These are phyloP conservation scores for Pestalotiopsis sp. DNA, from an alignment of 2,329 filamentous ascomycete species.

Conservation along the genomic window DNA sequence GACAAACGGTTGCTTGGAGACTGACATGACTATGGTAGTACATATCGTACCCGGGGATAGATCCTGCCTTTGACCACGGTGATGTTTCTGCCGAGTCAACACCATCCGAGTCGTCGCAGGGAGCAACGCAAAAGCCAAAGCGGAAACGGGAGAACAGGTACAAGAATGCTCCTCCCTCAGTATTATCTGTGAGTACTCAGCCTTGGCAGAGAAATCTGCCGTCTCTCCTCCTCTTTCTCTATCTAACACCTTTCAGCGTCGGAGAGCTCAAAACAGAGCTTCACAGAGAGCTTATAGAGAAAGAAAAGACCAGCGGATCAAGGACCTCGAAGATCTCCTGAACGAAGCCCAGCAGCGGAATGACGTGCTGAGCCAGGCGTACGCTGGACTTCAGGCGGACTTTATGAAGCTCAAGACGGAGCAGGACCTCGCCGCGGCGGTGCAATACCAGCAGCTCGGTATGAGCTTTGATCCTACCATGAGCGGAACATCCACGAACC, in stretches of 20 bases:
- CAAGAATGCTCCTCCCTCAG: slow-evolving; percentile 53
- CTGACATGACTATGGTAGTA: slow-evolving; percentile 32
- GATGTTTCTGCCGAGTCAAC: slow-evolving; percentile 25
- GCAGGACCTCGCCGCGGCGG: slow-evolving; percentile 25
- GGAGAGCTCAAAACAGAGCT: slow-evolving; percentile 62
- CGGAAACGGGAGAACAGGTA: slow-evolving; percentile 55
- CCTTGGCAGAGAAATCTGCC: neutral
- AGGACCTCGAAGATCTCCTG: slow-evolving; percentile 62
- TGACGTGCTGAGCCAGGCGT: slow-evolving; percentile 56
- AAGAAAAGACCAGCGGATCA: slow-evolving; percentile 66
- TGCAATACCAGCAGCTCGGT: slow-evolving; percentile 25
- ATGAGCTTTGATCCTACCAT: slow-evolving; percentile 26
- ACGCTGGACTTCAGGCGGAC: slow-evolving; percentile 50
- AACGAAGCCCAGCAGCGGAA: slow-evolving; percentile 56
- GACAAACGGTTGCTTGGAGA: neutral
- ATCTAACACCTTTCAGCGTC: slow-evolving; percentile 40
- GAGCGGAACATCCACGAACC: slow-evolving; percentile 11
- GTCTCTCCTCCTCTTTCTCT: too few relatives aligned
- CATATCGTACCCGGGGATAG: slow-evolving; percentile 28
- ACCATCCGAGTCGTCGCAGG: slow-evolving; percentile 24
- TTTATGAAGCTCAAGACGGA: slow-evolving; percentile 42
- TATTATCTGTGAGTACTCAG: slow-evolving; percentile 44
- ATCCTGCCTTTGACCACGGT: slow-evolving; percentile 25
- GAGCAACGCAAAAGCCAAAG: slow-evolving; percentile 40
- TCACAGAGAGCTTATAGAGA: slow-evolving; percentile 65